Base-by-base conservation (phyloP, 2,329 filamentous ascomycete genomes). In the Cryphonectria nitschkei region DNA sequence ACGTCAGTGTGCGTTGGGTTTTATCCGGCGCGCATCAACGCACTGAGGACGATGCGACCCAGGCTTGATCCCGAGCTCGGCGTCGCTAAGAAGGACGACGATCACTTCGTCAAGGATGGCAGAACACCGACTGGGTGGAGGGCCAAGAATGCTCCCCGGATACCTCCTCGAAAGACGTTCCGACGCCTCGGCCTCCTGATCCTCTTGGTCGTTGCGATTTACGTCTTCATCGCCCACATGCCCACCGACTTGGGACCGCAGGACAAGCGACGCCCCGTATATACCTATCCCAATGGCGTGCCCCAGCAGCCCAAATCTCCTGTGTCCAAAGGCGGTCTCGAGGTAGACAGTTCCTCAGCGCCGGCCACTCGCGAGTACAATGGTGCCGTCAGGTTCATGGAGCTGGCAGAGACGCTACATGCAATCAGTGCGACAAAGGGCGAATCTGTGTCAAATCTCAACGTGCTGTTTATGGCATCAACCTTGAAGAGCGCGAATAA, bases 391-490 rank as follows among this genome's bases (percentile, higher is more conserved):
- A 88, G 84, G 75, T 95, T 93, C 77, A 87, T 87, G 75, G 80
- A 87, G 14, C 85, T 98, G 58, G 88, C 87, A 0, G 77, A 80
- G 26, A 89, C 91, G 3, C 82, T 97, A 56, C 87, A 90, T 58
- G 85, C 83, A 16, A 88, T 91, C 60, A 78, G 84, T 9, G 82
- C 80, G 29, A 89, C 88, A 0, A 82, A 82, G 37, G 90, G 90
- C 5, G 80, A 81, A 65, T 82, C 82, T 68, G 73, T 78, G 43
- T 78, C 81, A 52, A 93, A 92, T 76, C 87, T 87, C 66, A 94
- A 94, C 76, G 86, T 97, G 22, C 80, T 98, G 3, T 97, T 97
- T 78, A 91, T 90, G 5, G 90, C 92, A 3, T 90, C 93, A 0
- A 94, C 87, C 72, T 81, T 97, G 66, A 88, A 88, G 78, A 96